A percentile compares a stretch with the other conserved stretches of the same genome.
These are phyloP conservation scores for Colletotrichum salicis DNA, from an alignment of 2,329 filamentous ascomycete species.

Conservation along the genomic window DNA sequence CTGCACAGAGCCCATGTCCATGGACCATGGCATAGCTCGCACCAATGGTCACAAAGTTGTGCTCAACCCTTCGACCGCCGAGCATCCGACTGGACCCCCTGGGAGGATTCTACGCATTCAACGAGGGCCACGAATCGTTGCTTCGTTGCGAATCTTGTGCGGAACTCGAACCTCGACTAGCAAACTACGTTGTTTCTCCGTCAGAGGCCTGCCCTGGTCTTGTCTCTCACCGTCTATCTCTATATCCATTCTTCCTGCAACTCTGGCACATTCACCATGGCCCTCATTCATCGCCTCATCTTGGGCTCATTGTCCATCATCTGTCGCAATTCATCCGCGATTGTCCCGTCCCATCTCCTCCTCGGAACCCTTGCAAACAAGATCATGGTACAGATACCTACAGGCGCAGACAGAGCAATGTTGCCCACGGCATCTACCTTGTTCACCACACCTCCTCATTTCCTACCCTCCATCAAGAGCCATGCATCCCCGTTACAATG, in stretches of 20 bases:
- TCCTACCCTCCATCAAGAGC: conserved; percentile 9
- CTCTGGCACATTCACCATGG: not conserved
- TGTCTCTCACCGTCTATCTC: conserved; percentile 10
- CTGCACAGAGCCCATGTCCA: not conserved
- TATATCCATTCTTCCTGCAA: not conserved
- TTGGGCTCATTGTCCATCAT: conserved; percentile 22
- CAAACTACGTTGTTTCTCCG: not conserved
- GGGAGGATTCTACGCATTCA: not conserved
- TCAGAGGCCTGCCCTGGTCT: not conserved
- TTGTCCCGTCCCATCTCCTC: conserved; percentile 16
- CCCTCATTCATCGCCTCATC: not conserved
- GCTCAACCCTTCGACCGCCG: not conserved
- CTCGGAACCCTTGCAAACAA: conserved; percentile 20
- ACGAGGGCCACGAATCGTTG: not conserved
- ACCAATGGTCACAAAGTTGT: not conserved
- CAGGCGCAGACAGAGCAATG: no score
- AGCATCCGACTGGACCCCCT: not conserved
- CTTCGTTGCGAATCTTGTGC: conserved; percentile 1
- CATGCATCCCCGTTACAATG: conserved; percentile 22
- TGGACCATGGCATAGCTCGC: not conserved
- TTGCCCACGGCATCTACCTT: conserved; percentile 11
- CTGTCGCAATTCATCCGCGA: conserved; percentile 25
- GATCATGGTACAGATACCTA: conserved; percentile 1
- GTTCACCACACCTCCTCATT: conserved; percentile 22
- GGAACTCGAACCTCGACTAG: not conserved